Conservation (phyloP, 805 yeast genomes). For the Zygosaccharomyces bisporus region DNA sequence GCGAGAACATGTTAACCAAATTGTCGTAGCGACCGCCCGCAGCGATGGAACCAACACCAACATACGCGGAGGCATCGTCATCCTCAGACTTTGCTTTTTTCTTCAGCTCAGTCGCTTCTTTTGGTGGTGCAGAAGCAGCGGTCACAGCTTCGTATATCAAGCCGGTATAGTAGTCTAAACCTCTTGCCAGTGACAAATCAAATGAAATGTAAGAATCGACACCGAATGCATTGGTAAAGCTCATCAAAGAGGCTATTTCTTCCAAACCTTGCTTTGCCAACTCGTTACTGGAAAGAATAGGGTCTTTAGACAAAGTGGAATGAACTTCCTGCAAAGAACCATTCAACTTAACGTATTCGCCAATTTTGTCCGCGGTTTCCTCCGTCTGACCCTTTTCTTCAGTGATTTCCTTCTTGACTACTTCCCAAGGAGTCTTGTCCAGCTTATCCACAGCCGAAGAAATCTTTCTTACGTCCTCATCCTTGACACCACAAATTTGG, state of each 20-base stretch:
- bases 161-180: constrained; percentile 96
- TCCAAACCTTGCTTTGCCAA: constrained; percentile 75
- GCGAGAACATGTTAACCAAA: constrained; percentile 92
- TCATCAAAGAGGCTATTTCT: constrained; percentile 73
- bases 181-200: constrained; percentile 94
- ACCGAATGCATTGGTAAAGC: constrained; percentile 80
- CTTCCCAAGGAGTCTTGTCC: constrained; percentile 95
- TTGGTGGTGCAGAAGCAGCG: constrained; percentile 92
- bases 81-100: constrained; percentile 43
- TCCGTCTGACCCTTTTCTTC: constrained; percentile 87
- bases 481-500: constrained; percentile 89
- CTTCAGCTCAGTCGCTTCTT: constrained; percentile 65
- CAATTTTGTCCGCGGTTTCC: constrained; percentile 89
- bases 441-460: constrained; percentile 95
- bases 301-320: constrained; percentile 52
- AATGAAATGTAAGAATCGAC: constrained; percentile 66
- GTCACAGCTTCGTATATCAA: constrained; percentile 96
- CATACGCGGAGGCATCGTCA: constrained; percentile 90
- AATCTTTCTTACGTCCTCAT: constrained; percentile 88
- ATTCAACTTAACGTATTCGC: constrained; percentile 80
- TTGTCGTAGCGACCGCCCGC: constrained; percentile 99
- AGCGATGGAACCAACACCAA: constrained; percentile 94
- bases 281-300: constrained; percentile 55
- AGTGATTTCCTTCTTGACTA: constrained; percentile 85
- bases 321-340: constrained; percentile 71